Conservation (phyloP, 2,329 filamentous ascomycete species). For the Seiridium cupressi region DNA sequence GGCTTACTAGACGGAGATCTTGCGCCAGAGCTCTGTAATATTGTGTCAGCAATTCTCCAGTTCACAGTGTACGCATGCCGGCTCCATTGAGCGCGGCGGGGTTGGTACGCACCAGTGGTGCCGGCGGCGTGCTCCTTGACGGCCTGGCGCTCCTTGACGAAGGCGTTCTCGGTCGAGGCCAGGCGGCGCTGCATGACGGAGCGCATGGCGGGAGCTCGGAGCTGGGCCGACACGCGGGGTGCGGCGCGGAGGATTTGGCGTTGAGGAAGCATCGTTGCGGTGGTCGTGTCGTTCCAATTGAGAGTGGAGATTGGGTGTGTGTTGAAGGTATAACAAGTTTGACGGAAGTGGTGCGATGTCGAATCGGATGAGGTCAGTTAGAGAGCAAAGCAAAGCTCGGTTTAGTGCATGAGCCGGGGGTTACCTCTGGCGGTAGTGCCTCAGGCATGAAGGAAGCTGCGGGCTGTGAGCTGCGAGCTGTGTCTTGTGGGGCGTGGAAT, state of each 20-base stretch:
- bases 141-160: constrained; percentile 86
- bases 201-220: constrained; percentile 54
- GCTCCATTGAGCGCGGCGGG: neutral
- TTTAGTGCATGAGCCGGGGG: neutral
- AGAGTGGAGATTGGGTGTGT: constrained; percentile 7
- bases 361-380: constrained; percentile 14
- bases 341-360: constrained; percentile 2
- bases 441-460: neutral
- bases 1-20: constrained; percentile 92
- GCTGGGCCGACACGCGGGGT: constrained; percentile 61
- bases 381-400: neutral
- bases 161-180: constrained; percentile 81
- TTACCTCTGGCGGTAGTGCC: neutral
- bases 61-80: neutral
- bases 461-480: neutral
- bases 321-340: neutral
- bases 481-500: neutral
- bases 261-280: constrained; percentile 58
- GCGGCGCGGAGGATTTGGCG: constrained; percentile 60
- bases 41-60: constrained; percentile 28
- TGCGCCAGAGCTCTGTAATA: constrained; percentile 81
- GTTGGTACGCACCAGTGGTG: constrained; percentile 69
- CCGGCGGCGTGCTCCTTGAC: constrained; percentile 86
- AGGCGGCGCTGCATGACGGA: constrained; percentile 67
- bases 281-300: constrained; percentile 24